phyloP scores from a whole-genome alignment of 192 early-diverging fungal genomes.

The Rhizoclosmatium sp. region DNA sequence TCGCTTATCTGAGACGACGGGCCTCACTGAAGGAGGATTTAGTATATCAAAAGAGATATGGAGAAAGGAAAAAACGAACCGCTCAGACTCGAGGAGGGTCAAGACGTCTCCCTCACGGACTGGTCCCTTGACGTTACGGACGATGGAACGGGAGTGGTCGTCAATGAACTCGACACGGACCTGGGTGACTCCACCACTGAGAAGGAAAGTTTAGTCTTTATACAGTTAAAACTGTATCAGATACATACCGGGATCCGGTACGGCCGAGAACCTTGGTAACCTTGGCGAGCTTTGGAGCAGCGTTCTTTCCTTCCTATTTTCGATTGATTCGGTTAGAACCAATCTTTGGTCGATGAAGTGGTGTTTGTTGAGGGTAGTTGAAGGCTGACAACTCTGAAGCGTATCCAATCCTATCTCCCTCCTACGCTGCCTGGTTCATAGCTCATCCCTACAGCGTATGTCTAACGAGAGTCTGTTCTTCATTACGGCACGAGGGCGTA shows the following conservation, averaged over 20 bases:
- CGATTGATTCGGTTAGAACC: too few species aligned
- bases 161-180: constrained; percentile 99
- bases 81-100: constrained; percentile 98
- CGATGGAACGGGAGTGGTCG: constrained; percentile 93
- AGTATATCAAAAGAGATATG: background rate
- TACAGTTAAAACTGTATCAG: constrained; percentile 11
- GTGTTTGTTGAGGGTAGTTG: too few species aligned
- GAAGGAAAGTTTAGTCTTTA: background rate
- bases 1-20: constrained; percentile 92
- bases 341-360: too few species aligned
- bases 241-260: constrained; percentile 90
- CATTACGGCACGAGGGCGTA: too few species aligned
- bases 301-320: constrained; percentile 46
- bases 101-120: constrained; percentile 96
- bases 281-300: constrained; percentile 84
- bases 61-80: constrained; percentile 3
- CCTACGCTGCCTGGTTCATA: too few species aligned
- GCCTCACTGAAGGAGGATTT: constrained; percentile 76
- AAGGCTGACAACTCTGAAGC: too few species aligned
- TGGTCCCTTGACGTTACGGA: constrained; percentile 99
- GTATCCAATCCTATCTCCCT: too few species aligned
- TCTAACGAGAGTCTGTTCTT: too few species aligned
- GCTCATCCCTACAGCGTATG: too few species aligned
- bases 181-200: constrained; percentile 95
- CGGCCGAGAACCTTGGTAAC: constrained; percentile 98